A percentile compares a stretch with the other conserved stretches of the same genome.
Conservation (phyloP, 768 basidiomycete genomes). For the Tulasnella calospora region DNA sequence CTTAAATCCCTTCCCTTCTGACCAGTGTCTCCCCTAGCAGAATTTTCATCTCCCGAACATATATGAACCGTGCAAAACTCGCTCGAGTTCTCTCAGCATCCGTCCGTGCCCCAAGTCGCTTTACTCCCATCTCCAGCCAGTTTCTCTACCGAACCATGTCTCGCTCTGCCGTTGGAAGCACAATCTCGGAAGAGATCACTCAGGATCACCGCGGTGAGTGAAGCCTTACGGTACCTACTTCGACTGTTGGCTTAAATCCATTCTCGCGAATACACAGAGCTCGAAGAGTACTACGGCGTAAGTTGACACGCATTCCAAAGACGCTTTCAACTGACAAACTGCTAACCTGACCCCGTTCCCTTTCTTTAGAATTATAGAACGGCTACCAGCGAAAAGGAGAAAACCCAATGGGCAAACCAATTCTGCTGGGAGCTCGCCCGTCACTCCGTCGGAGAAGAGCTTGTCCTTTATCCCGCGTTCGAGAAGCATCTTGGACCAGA, state of each 20-base stretch:
- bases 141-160: background rate
- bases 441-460: constrained; percentile 50
- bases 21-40: background rate
- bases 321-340: background rate
- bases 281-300: constrained; percentile 22
- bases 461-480: constrained; percentile 60
- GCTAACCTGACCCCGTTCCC: background rate
- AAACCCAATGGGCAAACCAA: constrained; percentile 52
- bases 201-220: constrained; percentile 23
- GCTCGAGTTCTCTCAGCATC: background rate
- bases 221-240: background rate
- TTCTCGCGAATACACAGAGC: constrained; percentile 4
- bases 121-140: background rate
- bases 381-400: constrained; percentile 20
- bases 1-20: background rate
- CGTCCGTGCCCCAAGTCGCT: background rate
- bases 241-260: background rate
- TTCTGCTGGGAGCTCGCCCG: constrained; percentile 55
- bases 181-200: constrained; percentile 23
- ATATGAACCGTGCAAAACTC: background rate
- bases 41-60: background rate
- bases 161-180: background rate
- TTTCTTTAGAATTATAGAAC: background rate
- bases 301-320: background rate
- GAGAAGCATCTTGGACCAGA: constrained; percentile 52